Percentiles rank a stretch among this genome's conserved stretches.
phyloP scores from a whole-genome alignment of 352 stramenopile species.

The Phytophthora podocarpi region DNA sequence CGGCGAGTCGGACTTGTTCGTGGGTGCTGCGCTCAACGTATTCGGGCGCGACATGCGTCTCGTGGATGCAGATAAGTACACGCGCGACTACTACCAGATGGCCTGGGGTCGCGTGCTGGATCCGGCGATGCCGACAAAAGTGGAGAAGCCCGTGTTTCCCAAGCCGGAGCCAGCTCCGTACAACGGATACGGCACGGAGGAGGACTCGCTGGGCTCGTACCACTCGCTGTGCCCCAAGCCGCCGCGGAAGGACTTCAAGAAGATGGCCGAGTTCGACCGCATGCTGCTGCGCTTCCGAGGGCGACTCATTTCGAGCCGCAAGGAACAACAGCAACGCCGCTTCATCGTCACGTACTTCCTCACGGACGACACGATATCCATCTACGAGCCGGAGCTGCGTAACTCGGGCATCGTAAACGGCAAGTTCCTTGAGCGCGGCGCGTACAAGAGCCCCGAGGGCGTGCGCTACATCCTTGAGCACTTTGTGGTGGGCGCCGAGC shows the following conservation, averaged over 20 bases:
- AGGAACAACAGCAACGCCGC: constrained; percentile 76
- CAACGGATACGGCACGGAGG: constrained; percentile 78
- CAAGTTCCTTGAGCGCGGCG: constrained; percentile 85
- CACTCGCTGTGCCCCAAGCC: constrained; percentile 69
- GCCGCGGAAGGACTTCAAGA: constrained; percentile 81
- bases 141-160: constrained; percentile 53
- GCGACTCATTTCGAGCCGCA: constrained; percentile 73
- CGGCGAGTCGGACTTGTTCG: constrained; percentile 65
- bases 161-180: constrained; percentile 69
- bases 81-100: constrained; percentile 75
- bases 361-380: constrained; percentile 73
- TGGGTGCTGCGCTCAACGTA: constrained; percentile 73
- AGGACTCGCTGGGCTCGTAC: constrained; percentile 76
- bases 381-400: constrained; percentile 80
- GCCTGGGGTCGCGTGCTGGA: constrained; percentile 62
- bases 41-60: constrained; percentile 71
- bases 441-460: constrained; percentile 69
- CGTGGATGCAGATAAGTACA: constrained; percentile 83
- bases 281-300: constrained; percentile 79
- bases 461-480: constrained; percentile 61
- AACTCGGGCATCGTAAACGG: constrained; percentile 85
- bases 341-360: constrained; percentile 88
- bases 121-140: constrained; percentile 43
- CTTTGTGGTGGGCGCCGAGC: constrained; percentile 61
- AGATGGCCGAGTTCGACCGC: constrained; percentile 77